Conservation (phyloP, 2,329 filamentous ascomycete species). For the Trichophyton simii region DNA sequence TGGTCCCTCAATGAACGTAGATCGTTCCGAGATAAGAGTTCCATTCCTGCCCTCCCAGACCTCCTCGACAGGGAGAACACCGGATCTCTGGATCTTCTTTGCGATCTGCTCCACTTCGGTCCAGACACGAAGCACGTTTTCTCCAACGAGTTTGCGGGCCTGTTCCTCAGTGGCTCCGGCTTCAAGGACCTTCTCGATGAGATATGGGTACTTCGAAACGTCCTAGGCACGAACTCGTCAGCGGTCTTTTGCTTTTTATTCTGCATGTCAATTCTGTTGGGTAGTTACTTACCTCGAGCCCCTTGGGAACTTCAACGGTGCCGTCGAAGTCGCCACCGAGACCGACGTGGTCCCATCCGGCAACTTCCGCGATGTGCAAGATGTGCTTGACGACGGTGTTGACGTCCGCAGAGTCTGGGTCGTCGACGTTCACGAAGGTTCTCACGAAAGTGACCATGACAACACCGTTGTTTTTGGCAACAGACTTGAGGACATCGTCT, state of each 20-base stretch:
- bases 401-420: slow-evolving; percentile 23
- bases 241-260: background rate
- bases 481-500: slow-evolving; percentile 27
- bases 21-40: background rate
- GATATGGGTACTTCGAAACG: slow-evolving; percentile 17
- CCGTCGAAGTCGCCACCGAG: slow-evolving; percentile 26
- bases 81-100: slow-evolving; percentile 10
- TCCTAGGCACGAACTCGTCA: slow-evolving; percentile 13
- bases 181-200: slow-evolving; percentile 20
- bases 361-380: slow-evolving; percentile 20
- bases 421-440: slow-evolving; percentile 19
- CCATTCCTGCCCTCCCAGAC: slow-evolving; percentile 12
- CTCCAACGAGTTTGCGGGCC: slow-evolving; percentile 25
- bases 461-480: slow-evolving; percentile 29
- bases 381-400: slow-evolving; percentile 30
- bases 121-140: slow-evolving; percentile 26
- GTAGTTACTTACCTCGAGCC: slow-evolving; percentile 18
- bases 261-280: too few relatives aligned
- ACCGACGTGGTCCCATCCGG: slow-evolving; percentile 27
- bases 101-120: slow-evolving; percentile 13
- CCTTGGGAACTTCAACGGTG: slow-evolving; percentile 15
- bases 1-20: background rate
- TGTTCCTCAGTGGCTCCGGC: slow-evolving; percentile 30
- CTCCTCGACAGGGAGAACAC: slow-evolving; percentile 15
- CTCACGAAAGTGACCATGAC: slow-evolving; percentile 33